phyloP scores from a whole-genome alignment of 2,329 filamentous ascomycete species.

The Stenocarpella maydis region DNA sequence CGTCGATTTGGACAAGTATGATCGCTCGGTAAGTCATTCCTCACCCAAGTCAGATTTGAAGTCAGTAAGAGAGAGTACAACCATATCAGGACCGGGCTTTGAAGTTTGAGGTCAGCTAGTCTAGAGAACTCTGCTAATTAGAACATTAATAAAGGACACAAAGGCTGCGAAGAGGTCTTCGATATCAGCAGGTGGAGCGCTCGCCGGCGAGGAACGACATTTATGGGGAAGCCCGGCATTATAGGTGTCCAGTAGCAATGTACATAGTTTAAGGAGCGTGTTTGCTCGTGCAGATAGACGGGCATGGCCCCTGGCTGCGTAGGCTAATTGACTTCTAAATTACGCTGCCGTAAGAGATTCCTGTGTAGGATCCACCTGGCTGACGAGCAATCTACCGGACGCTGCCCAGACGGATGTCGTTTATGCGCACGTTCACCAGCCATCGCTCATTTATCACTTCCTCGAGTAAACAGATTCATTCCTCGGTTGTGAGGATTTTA shows the following conservation, averaged over 20 bases:
- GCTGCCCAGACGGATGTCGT: too few relatives aligned
- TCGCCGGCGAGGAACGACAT: background rate
- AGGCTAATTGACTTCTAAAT: too few relatives aligned
- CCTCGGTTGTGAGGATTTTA: background rate
- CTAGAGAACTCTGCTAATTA: background rate
- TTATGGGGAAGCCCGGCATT: background rate
- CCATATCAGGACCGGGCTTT: too few relatives aligned
- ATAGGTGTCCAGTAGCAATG: background rate
- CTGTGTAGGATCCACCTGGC: background rate
- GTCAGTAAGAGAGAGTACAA: too few relatives aligned
- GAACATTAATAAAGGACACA: background rate
- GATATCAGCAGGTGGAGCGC: background rate
- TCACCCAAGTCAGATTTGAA: background rate
- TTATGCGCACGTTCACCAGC: background rate
- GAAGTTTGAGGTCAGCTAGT: background rate
- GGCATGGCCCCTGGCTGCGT: background rate
- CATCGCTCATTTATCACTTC: background rate
- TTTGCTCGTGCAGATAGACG: background rate
- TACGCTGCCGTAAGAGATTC: background rate
- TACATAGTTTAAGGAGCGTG: background rate
- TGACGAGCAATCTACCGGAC: too few relatives aligned
- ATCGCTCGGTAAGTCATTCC: background rate
- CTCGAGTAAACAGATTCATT: background rate
- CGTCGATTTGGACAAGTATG: constrained; percentile 20
- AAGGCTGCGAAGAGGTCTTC: background rate